Base-by-base conservation (phyloP, 768 basidiomycete genomes). In the Amanita fuliginea region DNA sequence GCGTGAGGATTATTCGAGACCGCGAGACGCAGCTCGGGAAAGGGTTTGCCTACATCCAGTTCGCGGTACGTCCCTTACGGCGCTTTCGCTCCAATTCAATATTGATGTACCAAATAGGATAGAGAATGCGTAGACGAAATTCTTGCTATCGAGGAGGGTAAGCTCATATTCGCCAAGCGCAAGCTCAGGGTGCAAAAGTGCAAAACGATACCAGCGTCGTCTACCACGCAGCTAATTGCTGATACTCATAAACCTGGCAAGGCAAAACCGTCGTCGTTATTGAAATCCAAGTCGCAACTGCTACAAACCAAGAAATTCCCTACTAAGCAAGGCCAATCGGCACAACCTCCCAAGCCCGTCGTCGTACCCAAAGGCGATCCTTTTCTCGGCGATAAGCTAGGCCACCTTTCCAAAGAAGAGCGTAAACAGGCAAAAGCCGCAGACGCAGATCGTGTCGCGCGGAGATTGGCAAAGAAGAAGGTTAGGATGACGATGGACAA, bases 1-100 rank as follows among this genome's bases (percentile, higher is more conserved):
- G 78, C 32, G 91, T 96, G n/a, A 77, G 95, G 37, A 80, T 96
- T 56, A 75, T 96, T 46, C 76, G 89, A 42, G 95, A 98, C 62
- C 81, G 80, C 56, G 90, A 87, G 51, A 96, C 91, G 1, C 91
- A 92, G 56, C 76, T 97, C 11, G 95, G 94, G 10, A 96, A 95
- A 66, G 94, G 94, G 4, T 94, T 97, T 62, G 91, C 86, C 8
- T 96, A 97, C 59, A 81, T 98, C 16, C 83, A 91, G 57, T 89
- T 97, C 54, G 62, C 70, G 49, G 95, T 95, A 63, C 53, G 84
- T 72, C 21, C 42, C 16, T 24, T 33, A 30, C 22, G 10, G 44
- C 21, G n/a, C 42, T 40, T 53, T 53, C 42, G 1, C 28, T 19
- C n/a, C 0, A 30, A 16, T 24, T 51, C 36, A 2, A 42, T 22